Evolutionary conservation across 805 yeast genomes (phyloP).

Genomic region (Yarrowia phangngaensis): DNA sequence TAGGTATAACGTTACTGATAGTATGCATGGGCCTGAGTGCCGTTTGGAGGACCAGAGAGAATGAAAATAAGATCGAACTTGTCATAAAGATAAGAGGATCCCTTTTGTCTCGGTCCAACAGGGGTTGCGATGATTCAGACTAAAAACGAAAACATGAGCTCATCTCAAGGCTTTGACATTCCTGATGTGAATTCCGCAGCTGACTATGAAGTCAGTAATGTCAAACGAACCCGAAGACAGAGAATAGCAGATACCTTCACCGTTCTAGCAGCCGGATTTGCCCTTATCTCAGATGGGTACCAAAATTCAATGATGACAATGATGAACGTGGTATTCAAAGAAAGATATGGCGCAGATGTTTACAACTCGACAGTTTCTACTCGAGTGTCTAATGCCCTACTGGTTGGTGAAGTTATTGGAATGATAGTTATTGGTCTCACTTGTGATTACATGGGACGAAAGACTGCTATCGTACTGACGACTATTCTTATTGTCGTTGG

Average conservation of each 20-base stretch:
- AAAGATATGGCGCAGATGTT: constrained; percentile 43
- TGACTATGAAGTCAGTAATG: constrained; percentile 8
- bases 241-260: constrained; percentile 35
- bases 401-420: constrained; percentile 68
- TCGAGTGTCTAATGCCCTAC: constrained; percentile 62
- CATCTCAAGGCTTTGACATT: no score
- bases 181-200: no score
- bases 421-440: constrained; percentile 62
- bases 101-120: no score
- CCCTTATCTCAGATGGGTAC: constrained; percentile 73
- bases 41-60: no score
- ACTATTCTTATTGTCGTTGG: constrained; percentile 61
- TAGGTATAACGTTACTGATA: no score
- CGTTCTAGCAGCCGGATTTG: constrained; percentile 67
- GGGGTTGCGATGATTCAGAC: no score
- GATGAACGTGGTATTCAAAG: constrained; percentile 55
- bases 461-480: constrained; percentile 61
- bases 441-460: constrained; percentile 64
- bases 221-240: constrained; percentile 23
- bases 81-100: no score
- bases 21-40: no score
- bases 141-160: no score
- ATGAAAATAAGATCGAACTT: no score
- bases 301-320: constrained; percentile 72
- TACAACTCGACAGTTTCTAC: constrained; percentile 52